Conservation (phyloP, 2,329 filamentous ascomycete species). For the Pyricularia grisea region DNA sequence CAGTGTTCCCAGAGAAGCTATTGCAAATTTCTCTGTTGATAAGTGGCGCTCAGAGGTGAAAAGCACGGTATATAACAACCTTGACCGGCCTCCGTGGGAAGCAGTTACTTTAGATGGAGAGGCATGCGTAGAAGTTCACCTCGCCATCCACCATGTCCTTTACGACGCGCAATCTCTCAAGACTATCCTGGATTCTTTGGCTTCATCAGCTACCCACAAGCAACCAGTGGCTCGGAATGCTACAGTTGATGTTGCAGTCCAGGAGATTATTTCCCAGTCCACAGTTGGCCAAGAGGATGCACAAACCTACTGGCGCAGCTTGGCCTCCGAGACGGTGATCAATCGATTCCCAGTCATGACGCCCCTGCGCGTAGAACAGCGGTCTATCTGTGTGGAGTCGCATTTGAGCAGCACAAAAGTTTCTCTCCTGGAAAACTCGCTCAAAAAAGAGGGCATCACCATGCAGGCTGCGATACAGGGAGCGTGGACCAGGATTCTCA, state of each 20-base stretch:
- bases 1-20: constrained; percentile 6
- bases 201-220: constrained; percentile 11
- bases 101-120: constrained; percentile 34
- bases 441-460: constrained; percentile 52
- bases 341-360: constrained; percentile 72
- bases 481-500: constrained; percentile 67
- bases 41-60: constrained; percentile 27
- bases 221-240: constrained; percentile 9
- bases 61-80: constrained; percentile 24
- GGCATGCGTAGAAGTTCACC: constrained; percentile 23
- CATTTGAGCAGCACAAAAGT: constrained; percentile 28
- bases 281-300: constrained; percentile 19
- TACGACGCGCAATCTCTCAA: constrained; percentile 75
- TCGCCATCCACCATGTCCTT: constrained; percentile 66
- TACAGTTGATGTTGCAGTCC: constrained; percentile 23
- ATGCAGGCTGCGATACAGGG: constrained; percentile 68
- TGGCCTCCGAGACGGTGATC: constrained; percentile 42
- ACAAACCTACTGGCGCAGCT: constrained; percentile 53
- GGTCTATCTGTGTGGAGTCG: constrained; percentile 23
- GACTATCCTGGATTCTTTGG: constrained; percentile 54
- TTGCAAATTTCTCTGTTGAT: constrained; percentile 17
- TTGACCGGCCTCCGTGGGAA: constrained; percentile 55
- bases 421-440: constrained; percentile 41
- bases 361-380: constrained; percentile 39
- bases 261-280: constrained; percentile 29